Conservation (phyloP, 257 asterid genomes). For the Solanum bulbocastanum region DNA sequence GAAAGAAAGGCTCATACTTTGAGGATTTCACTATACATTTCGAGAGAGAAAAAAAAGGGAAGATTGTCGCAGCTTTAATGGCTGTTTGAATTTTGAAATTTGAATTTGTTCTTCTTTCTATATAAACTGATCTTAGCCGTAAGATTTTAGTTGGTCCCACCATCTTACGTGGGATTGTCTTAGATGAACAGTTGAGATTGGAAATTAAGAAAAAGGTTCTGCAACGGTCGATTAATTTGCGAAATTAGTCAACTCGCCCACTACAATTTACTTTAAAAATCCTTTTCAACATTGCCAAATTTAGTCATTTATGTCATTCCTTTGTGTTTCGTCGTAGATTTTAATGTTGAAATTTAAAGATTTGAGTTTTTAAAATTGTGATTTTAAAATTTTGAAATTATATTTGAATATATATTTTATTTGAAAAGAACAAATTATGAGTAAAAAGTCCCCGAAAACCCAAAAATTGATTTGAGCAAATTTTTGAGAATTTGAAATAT, state of each 20-base stretch:
- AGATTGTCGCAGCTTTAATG: slow-evolving; percentile 35
- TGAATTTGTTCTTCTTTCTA: background rate
- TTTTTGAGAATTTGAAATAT: background rate
- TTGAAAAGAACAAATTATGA: background rate
- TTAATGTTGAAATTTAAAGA: background rate
- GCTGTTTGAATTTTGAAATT: slow-evolving; percentile 39
- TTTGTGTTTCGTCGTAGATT: background rate
- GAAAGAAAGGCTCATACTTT: background rate
- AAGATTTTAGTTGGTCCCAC: background rate
- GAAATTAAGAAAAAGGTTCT: background rate
- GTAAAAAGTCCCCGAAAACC: background rate
- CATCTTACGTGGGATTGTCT: background rate
- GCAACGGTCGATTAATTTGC: background rate
- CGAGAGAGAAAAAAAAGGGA: slow-evolving; percentile 40
- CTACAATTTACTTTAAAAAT: background rate
- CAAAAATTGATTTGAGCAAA: background rate
- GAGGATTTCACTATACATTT: slow-evolving; percentile 21
- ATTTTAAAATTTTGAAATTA: background rate
- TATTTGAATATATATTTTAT: background rate
- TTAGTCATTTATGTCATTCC: background rate
- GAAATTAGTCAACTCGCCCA: background rate
- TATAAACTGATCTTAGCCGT: background rate
- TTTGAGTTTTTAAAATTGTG: background rate
- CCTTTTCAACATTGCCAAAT: background rate
- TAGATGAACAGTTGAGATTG: background rate